phyloP scores from a whole-genome alignment of 768 basidiomycete species.

The Sporobolomyces pararoseus region DNA sequence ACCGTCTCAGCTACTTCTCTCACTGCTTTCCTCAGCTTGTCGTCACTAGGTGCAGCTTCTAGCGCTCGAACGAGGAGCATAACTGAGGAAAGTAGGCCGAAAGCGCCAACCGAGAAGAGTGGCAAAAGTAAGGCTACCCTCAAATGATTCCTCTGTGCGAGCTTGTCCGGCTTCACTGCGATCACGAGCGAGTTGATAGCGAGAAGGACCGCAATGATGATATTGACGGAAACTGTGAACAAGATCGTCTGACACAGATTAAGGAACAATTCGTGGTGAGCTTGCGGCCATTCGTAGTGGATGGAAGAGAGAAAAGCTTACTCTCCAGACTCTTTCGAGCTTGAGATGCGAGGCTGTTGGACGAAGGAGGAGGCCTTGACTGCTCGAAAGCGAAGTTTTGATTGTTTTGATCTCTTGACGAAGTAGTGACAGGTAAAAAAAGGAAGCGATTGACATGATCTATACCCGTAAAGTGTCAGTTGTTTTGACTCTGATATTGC shows the following conservation, averaged over 20 bases:
- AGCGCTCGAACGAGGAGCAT: conserved; percentile 5
- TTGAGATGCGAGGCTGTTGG: not conserved
- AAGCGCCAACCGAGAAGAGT: not conserved
- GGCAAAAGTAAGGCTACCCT: not conserved
- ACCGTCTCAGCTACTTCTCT: not conserved
- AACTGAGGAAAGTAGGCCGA: not conserved
- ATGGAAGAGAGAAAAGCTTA: not conserved
- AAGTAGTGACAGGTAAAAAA: not conserved
- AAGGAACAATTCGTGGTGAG: not conserved
- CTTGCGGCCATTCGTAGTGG: not conserved
- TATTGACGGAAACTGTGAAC: conserved; percentile 3
- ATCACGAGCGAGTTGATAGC: conserved; percentile 5
- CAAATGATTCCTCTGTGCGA: not conserved
- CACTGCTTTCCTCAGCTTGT: not conserved
- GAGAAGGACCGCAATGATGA: conserved; percentile 1
- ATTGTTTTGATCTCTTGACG: conserved; percentile 1
- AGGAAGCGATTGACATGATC: not conserved
- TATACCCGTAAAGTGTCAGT: not conserved
- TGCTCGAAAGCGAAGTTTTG: not conserved
- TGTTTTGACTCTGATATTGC: too few species aligned
- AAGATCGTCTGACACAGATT: not conserved
- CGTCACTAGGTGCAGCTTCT: conserved; percentile 6
- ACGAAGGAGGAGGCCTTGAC: not conserved
- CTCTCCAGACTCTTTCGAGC: not conserved
- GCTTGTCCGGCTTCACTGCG: not conserved